phyloP scores from a whole-genome alignment of 2,329 filamentous ascomycete genomes.

The Alternaria rosae region DNA sequence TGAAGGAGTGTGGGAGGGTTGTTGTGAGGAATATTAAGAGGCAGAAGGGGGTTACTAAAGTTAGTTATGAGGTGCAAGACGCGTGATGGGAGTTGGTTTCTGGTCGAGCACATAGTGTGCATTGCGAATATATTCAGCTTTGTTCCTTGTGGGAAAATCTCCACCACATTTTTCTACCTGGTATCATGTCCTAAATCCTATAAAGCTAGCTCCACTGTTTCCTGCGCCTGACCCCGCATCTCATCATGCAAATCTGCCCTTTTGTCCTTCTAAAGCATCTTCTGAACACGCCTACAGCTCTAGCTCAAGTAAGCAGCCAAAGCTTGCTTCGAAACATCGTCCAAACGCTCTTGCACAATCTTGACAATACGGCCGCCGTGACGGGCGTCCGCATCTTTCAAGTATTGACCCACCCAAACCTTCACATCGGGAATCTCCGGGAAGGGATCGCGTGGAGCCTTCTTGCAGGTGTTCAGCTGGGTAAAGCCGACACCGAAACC shows the following conservation, averaged over 20 bases:
- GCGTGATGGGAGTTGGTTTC: too few relatives aligned
- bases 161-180: constrained; percentile 19
- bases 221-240: not conserved
- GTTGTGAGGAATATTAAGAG: constrained; percentile 72
- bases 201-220: not conserved
- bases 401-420: constrained; percentile 80
- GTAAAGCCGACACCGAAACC: constrained; percentile 96
- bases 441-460: constrained; percentile 78
- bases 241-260: not conserved
- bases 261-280: not conserved
- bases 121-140: not conserved
- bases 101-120: constrained; percentile 1
- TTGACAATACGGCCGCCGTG: constrained; percentile 73
- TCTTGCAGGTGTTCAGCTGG: constrained; percentile 87
- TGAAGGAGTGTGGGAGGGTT: constrained; percentile 65
- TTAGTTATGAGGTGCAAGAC: constrained; percentile 56
- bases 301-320: constrained; percentile 44
- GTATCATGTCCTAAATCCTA: constrained; percentile 24
- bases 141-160: not conserved
- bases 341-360: constrained; percentile 76
- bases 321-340: constrained; percentile 50
- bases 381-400: constrained; percentile 78
- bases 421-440: constrained; percentile 82
- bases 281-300: not conserved
- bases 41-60: constrained; percentile 68